A percentile compares a stretch with the other conserved stretches of the same genome.
These are phyloP conservation scores for Exophiala sp. DNA, from an alignment of 2,329 filamentous ascomycete genomes.

Conservation along the genomic window DNA sequence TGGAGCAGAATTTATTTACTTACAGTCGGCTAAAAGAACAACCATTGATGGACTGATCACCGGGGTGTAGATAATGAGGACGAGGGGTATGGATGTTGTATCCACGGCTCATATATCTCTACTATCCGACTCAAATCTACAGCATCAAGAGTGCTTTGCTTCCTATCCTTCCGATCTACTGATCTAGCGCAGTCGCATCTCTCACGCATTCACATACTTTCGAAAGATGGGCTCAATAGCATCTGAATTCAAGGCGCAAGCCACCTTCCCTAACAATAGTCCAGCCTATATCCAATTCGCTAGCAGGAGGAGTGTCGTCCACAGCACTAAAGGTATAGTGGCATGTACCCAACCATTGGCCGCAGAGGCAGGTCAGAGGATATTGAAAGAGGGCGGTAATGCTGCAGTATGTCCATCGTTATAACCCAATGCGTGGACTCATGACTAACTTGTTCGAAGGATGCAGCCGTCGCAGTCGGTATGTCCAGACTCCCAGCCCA, in stretches of 20 bases:
- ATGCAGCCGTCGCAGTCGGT: conserved; percentile 93
- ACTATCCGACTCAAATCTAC: neutral
- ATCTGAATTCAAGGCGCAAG: conserved; percentile 33
- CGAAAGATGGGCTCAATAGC: conserved; percentile 18
- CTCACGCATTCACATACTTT: neutral
- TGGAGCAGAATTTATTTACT: too few species aligned
- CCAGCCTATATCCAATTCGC: conserved; percentile 58
- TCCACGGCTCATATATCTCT: neutral
- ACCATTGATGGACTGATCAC: too few species aligned
- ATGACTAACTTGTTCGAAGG: conserved; percentile 48
- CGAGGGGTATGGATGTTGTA: neutral
- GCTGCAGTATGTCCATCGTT: conserved; percentile 65
- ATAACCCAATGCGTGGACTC: conserved; percentile 1
- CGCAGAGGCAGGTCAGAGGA: conserved; percentile 77
- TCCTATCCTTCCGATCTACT: neutral
- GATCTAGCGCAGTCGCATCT: neutral
- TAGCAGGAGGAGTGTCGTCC: conserved; percentile 84
- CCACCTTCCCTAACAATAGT: conserved; percentile 50
- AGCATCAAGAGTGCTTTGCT: neutral
- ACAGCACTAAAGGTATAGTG: conserved; percentile 89
- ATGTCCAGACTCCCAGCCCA: conserved; percentile 31
- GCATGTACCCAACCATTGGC: conserved; percentile 87
- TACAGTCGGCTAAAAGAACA: too few species aligned
- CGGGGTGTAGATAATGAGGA: too few species aligned
- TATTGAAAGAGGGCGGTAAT: conserved; percentile 87